Percentiles rank a stretch among this genome's conserved stretches.
Conservation (phyloP, 2,329 filamentous ascomycete genomes). For the Penicillium nordicum region DNA sequence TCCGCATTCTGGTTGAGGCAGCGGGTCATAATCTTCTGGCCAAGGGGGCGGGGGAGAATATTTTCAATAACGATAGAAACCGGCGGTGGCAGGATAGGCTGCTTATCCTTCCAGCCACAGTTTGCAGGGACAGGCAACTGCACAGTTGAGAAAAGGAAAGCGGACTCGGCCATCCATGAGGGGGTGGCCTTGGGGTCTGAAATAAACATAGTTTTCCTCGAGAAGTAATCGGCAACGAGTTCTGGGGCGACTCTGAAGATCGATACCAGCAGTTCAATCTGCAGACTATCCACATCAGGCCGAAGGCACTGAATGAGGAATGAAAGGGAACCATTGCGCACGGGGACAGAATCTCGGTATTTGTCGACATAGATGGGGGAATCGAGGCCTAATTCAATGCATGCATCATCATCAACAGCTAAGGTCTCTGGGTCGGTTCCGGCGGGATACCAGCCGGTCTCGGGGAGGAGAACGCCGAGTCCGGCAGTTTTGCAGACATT, state of each 20-base stretch:
- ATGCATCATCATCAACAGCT: slow-evolving; percentile 45
- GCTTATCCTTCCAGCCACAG: slow-evolving; percentile 65
- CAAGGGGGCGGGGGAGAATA: slow-evolving; percentile 78
- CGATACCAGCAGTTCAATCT: slow-evolving; percentile 74
- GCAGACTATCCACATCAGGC: slow-evolving; percentile 76
- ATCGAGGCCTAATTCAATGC: slow-evolving; percentile 64
- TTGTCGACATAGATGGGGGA: slow-evolving; percentile 67
- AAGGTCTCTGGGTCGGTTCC: slow-evolving; percentile 59
- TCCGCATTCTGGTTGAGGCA: slow-evolving; percentile 76
- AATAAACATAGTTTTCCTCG: slow-evolving; percentile 72
- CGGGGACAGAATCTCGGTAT: slow-evolving; percentile 63
- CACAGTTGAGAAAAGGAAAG: slow-evolving; percentile 79
- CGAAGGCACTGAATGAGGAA: slow-evolving; percentile 75
- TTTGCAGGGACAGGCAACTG: slow-evolving; percentile 67
- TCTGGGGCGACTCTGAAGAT: slow-evolving; percentile 83
- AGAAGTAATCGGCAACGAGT: slow-evolving; percentile 82
- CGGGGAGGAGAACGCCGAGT: slow-evolving; percentile 71
- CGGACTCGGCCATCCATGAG: slow-evolving; percentile 91
- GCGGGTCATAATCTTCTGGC: slow-evolving; percentile 71
- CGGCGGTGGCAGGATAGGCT: slow-evolving; percentile 69
- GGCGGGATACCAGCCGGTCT: slow-evolving; percentile 80
- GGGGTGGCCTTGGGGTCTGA: slow-evolving; percentile 90
- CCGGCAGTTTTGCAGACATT: slow-evolving; percentile 69
- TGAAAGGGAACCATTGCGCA: slow-evolving; percentile 75
- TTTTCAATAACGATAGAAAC: slow-evolving; percentile 77